Percentiles rank a stretch among this genome's conserved stretches.
phyloP scores from a whole-genome alignment of 768 basidiomycete genomes.

The Cystofilobasidium ferigula region DNA sequence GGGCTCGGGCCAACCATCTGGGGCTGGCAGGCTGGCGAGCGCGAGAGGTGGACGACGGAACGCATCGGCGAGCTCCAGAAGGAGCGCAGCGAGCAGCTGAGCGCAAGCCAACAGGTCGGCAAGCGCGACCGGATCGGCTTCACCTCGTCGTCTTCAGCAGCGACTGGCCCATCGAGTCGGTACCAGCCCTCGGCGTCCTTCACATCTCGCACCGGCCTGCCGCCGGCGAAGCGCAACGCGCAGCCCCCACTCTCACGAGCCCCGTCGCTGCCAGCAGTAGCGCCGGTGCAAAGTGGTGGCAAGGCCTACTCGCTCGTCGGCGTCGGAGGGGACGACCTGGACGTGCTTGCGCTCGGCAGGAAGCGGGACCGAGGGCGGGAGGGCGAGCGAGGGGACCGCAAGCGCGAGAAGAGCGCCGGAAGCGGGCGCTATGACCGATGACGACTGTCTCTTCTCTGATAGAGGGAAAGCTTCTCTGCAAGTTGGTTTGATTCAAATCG shows the following conservation, averaged over 20 bases:
- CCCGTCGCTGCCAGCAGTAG: background rate
- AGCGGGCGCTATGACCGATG: background rate
- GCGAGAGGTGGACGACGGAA: slow-evolving; percentile 60
- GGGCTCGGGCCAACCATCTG: slow-evolving; percentile 68
- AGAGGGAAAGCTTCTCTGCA: no score
- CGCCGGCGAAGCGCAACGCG: background rate
- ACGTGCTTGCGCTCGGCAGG: background rate
- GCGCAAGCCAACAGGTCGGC: slow-evolving; percentile 46
- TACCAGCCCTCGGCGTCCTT: background rate
- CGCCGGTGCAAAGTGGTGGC: background rate
- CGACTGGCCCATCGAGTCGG: background rate
- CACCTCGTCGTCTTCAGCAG: slow-evolving; percentile 34
- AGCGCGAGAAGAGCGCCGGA: background rate
- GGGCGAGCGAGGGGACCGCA: background rate
- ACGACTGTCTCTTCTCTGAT: background rate
- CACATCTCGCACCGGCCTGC: background rate
- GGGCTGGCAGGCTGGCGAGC: slow-evolving; percentile 53
- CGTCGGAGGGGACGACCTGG: background rate
- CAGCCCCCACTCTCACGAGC: background rate
- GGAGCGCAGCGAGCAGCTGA: slow-evolving; percentile 51
- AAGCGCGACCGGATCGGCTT: slow-evolving; percentile 59
- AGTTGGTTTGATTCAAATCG: no score
- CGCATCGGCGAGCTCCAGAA: slow-evolving; percentile 52
- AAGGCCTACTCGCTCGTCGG: slow-evolving; percentile 2
- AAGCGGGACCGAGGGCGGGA: background rate